Evolutionary conservation across 176 grass and related monocot species (phyloP).

Genomic region (Avena sativa): DNA sequence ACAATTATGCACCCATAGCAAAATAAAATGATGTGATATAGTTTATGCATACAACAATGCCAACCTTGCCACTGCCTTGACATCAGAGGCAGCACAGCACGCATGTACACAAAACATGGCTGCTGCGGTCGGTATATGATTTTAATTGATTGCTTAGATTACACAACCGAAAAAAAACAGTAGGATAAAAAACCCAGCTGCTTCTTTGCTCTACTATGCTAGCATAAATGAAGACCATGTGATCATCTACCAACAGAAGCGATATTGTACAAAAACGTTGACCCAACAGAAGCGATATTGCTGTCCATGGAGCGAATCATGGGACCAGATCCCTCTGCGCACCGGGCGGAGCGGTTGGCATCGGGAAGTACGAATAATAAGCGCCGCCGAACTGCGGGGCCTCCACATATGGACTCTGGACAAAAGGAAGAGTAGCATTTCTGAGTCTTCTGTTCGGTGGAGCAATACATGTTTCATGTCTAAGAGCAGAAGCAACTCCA

Average conservation of each 20-base stretch:
- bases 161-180: slow-evolving; percentile 26
- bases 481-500: too few relatives aligned
- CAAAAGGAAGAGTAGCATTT: slow-evolving; percentile 14
- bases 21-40: not conserved
- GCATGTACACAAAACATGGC: slow-evolving; percentile 38
- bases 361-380: slow-evolving; percentile 62
- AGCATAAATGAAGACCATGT: slow-evolving; percentile 40
- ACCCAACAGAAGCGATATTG: slow-evolving; percentile 20
- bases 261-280: slow-evolving; percentile 54
- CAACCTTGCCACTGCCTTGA: slow-evolving; percentile 2
- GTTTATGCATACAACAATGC: slow-evolving; percentile 48
- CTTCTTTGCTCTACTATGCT: slow-evolving; percentile 31
- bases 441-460: too few relatives aligned
- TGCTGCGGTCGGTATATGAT: slow-evolving; percentile 21
- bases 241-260: slow-evolving; percentile 33
- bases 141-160: slow-evolving; percentile 27
- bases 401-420: slow-evolving; percentile 94
- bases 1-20: slow-evolving; percentile 52
- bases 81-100: slow-evolving; percentile 24
- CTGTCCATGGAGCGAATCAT: not conserved
- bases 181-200: not conserved
- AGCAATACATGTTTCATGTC: too few relatives aligned
- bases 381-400: slow-evolving; percentile 64
- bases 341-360: slow-evolving; percentile 88
- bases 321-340: slow-evolving; percentile 65